Evolutionary conservation across 1,284 basidiomycete species (phyloP).

Genomic region (Peniophora sp.): DNA sequence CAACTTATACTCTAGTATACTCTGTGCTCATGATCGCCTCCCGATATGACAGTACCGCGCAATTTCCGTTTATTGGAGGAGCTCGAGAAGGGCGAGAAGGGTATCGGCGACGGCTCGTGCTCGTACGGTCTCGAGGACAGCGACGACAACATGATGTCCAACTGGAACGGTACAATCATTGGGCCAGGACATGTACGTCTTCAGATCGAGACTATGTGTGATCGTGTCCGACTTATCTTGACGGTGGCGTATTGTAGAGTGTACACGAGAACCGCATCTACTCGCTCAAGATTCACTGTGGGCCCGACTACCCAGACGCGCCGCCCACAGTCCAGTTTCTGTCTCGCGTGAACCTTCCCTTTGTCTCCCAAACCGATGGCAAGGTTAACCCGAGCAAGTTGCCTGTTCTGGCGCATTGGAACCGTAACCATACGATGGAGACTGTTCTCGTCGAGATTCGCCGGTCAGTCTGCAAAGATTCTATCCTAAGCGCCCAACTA

Average conservation of each 20-base stretch:
- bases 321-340: slow-evolving; percentile 81
- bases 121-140: slow-evolving; percentile 90
- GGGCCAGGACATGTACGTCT: slow-evolving; percentile 87
- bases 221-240: slow-evolving; percentile 5
- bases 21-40: neutral
- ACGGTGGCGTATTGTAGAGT: slow-evolving; percentile 42
- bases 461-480: slow-evolving; percentile 42
- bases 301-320: slow-evolving; percentile 72
- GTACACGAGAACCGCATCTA: slow-evolving; percentile 99
- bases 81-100: slow-evolving; percentile 99
- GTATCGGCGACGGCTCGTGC: slow-evolving; percentile 95
- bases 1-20: neutral
- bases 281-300: slow-evolving; percentile 88
- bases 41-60: slow-evolving; percentile 66
- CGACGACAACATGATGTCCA: slow-evolving; percentile 93
- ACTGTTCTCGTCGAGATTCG: slow-evolving; percentile 86
- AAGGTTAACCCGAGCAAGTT: slow-evolving; percentile 71
- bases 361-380: slow-evolving; percentile 73
- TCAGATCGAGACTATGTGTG: neutral
- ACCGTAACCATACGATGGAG: slow-evolving; percentile 72
- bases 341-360: slow-evolving; percentile 93
- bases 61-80: slow-evolving; percentile 96
- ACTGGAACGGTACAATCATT: slow-evolving; percentile 99
- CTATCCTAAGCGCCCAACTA: neutral
- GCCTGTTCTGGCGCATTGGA: slow-evolving; percentile 69